A percentile compares a stretch with the other conserved stretches of the same genome.
Conservation (phyloP, 2,329 filamentous ascomycete genomes). For the Ophiocordyceps camponoti-leonardi region DNA sequence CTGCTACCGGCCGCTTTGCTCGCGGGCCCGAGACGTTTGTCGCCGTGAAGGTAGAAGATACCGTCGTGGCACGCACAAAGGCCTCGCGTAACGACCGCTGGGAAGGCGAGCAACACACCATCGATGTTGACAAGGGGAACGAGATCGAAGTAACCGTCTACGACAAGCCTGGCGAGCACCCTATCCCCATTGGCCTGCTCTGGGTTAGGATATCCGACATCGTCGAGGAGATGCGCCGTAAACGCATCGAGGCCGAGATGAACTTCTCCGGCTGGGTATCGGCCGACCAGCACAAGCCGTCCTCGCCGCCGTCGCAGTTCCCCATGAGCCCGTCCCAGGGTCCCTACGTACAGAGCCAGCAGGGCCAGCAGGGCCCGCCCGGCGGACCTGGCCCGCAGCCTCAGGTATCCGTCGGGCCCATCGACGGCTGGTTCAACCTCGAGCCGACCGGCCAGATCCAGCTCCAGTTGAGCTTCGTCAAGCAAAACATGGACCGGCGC, state of each 20-base stretch:
- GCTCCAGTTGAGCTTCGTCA: conserved; percentile 78
- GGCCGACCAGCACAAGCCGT: conserved; percentile 59
- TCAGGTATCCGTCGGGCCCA: conserved; percentile 39
- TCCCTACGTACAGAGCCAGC: conserved; percentile 23
- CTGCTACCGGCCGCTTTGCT: conserved; percentile 66
- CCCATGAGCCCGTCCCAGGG: conserved; percentile 33
- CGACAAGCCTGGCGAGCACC: conserved; percentile 81
- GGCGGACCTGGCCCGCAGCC: conserved; percentile 24
- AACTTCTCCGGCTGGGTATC: conserved; percentile 94
- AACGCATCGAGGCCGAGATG: conserved; percentile 92
- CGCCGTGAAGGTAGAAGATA: conserved; percentile 91
- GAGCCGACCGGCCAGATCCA: conserved; percentile 90
- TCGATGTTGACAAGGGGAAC: conserved; percentile 96
- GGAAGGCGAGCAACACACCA: conserved; percentile 78
- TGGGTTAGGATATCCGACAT: conserved; percentile 97
- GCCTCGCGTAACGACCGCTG: conserved; percentile 75
- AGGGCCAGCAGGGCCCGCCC: conserved; percentile 14
- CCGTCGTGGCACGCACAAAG: conserved; percentile 74
- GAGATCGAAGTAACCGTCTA: conserved; percentile 97
- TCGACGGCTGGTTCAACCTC: conserved; percentile 93
- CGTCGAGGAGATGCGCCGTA: conserved; percentile 89
- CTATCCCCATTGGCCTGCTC: conserved; percentile 82
- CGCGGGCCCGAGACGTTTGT: conserved; percentile 90
- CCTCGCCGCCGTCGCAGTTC: conserved; percentile 34
- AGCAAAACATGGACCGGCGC: conserved; percentile 69